These are phyloP conservation scores for Malus hybrid DNA, from an alignment of 331 rosid species.

Conservation along the genomic window DNA sequence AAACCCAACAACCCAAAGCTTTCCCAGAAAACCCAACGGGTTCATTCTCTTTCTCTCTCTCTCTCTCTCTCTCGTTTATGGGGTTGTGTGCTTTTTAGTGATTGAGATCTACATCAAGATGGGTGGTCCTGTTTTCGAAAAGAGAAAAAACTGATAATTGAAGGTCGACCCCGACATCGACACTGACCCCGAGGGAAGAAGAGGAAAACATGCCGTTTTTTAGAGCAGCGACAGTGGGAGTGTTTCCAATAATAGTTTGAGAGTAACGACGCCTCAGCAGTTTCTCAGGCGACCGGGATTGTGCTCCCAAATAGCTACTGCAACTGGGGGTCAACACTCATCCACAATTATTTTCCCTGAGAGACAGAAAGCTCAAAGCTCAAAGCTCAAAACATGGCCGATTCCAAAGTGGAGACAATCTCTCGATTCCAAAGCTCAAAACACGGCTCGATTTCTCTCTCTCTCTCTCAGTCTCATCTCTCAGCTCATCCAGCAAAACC, in stretches of 20 bases:
- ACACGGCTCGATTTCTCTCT: too few species aligned
- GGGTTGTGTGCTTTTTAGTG: too few species aligned
- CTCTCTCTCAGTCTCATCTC: too few species aligned
- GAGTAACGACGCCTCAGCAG: slow-evolving; percentile 67
- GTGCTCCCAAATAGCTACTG: slow-evolving; percentile 84
- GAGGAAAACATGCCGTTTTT: neutral
- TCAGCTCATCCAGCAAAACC: too few species aligned
- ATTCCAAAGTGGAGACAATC: too few species aligned
- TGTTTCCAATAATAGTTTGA: slow-evolving; percentile 56
- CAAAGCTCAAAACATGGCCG: too few species aligned
- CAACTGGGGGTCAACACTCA: slow-evolving; percentile 77
- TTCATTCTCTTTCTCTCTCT: too few species aligned
- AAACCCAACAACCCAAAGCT: too few species aligned
- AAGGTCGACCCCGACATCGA: slow-evolving; percentile 2
- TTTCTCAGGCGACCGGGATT: slow-evolving; percentile 78
- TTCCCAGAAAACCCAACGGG: too few species aligned
- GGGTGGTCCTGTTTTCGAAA: neutral
- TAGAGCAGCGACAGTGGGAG: slow-evolving; percentile 31
- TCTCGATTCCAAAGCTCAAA: too few species aligned
- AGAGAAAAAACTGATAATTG: neutral
- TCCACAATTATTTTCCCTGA: slow-evolving; percentile 90
- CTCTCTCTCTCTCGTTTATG: too few species aligned
- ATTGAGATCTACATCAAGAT: too few species aligned
- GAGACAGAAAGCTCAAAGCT: slow-evolving; percentile 48
- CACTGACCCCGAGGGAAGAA: neutral